Evolutionary conservation across 1,284 basidiomycete species (phyloP).

Genomic region (Fereydounia khargensis): DNA sequence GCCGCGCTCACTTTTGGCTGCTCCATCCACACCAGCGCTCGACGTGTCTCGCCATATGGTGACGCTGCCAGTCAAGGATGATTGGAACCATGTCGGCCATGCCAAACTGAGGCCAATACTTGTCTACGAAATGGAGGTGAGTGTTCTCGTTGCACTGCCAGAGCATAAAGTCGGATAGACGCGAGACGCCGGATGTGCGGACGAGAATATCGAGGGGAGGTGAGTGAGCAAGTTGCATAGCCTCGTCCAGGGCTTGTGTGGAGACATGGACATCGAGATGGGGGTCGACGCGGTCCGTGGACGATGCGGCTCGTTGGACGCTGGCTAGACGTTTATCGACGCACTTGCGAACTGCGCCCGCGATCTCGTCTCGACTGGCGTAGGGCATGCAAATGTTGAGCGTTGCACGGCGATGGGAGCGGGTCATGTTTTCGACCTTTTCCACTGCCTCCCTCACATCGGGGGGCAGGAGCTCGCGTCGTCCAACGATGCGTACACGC

Average conservation of each 20-base stretch:
- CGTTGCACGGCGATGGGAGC: conserved; percentile 75
- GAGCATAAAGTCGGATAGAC: conserved; percentile 86
- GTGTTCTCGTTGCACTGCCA: conserved; percentile 84
- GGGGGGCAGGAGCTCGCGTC: conserved; percentile 72
- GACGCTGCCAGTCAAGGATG: conserved; percentile 76
- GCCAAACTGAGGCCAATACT: conserved; percentile 94
- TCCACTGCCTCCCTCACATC: conserved; percentile 71
- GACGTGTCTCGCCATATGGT: neutral
- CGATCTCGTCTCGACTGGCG: conserved; percentile 86
- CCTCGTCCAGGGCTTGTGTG: conserved; percentile 8
- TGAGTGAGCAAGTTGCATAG: conserved; percentile 63
- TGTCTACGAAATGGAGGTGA: conserved; percentile 84
- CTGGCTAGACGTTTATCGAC: conserved; percentile 16
- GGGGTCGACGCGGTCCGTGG: neutral
- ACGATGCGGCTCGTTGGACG: conserved; percentile 17
- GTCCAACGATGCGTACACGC: conserved; percentile 79
- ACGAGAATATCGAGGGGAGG: conserved; percentile 87
- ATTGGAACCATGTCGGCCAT: conserved; percentile 81
- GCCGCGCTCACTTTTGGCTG: too few species aligned
- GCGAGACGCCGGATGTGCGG: conserved; percentile 84
- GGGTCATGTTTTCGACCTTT: conserved; percentile 77
- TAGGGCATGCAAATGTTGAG: conserved; percentile 96
- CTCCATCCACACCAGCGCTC: neutral
- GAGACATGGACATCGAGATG: conserved; percentile 4
- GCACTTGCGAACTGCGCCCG: conserved; percentile 14